These are phyloP conservation scores for Asparagopsis taxiformis DNA, from an alignment of 31 red algal genomes.

Conservation along the genomic window DNA sequence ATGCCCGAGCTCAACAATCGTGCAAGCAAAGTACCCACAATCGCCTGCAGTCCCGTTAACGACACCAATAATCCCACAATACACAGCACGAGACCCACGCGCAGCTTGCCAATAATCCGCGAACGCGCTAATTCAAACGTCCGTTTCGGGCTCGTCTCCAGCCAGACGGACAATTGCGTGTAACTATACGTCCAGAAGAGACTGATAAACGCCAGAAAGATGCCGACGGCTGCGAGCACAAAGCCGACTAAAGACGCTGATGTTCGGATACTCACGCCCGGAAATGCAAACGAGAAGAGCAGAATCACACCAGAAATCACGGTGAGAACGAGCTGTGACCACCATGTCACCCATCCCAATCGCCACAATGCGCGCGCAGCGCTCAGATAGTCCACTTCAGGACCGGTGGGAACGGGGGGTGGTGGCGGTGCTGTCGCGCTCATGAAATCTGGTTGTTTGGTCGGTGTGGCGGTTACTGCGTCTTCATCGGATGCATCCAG, in stretches of 20 bases:
- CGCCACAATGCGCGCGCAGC: constrained; percentile 69
- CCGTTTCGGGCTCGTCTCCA: constrained; percentile 3
- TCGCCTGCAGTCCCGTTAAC: constrained; percentile 65
- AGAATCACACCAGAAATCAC: constrained; percentile 80
- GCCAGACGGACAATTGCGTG: constrained; percentile 64
- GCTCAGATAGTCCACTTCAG: neutral
- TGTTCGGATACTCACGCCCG: constrained; percentile 44
- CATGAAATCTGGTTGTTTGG: no score
- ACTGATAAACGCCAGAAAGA: constrained; percentile 53
- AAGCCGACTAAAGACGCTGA: constrained; percentile 57
- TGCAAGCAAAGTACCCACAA: constrained; percentile 77
- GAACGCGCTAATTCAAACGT: constrained; percentile 11
- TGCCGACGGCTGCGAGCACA: constrained; percentile 45
- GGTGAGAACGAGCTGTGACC: constrained; percentile 73
- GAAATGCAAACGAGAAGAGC: constrained; percentile 74
- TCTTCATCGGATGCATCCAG: no score
- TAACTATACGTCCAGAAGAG: constrained; percentile 86
- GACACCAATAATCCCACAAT: constrained; percentile 57
- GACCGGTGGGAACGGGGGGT: no score
- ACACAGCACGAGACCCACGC: constrained; percentile 48
- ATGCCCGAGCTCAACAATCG: constrained; percentile 63
- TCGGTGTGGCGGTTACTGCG: no score
- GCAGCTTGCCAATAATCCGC: constrained; percentile 32
- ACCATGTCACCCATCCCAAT: constrained; percentile 81
- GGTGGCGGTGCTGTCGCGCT: neutral